A percentile compares a stretch with the other conserved stretches of the same genome.
Conservation (phyloP, 345 rosid species). For the Gossypium longicalyx region DNA sequence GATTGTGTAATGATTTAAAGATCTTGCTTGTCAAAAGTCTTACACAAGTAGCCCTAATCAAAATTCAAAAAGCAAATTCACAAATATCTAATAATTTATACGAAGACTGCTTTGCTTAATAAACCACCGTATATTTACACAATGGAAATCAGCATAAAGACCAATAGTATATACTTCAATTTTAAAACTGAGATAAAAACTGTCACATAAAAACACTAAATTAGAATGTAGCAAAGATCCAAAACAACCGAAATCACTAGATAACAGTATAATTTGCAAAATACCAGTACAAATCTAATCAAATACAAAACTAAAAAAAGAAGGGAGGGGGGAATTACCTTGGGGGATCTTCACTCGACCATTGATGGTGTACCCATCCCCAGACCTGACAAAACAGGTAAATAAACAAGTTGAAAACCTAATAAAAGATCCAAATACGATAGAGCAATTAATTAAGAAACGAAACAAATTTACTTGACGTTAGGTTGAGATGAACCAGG, state of each 20-base stretch:
- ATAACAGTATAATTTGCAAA: background rate
- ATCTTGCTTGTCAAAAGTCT: background rate
- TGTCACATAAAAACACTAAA: background rate
- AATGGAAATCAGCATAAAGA: background rate
- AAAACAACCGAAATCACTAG: background rate
- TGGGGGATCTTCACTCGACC: slow-evolving; percentile 75
- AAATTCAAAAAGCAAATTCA: background rate
- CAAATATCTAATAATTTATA: background rate
- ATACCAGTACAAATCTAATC: background rate
- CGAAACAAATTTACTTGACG: background rate
- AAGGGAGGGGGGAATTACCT: slow-evolving; percentile 30
- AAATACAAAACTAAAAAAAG: background rate
- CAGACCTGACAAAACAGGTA: slow-evolving; percentile 42
- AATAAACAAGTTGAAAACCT: background rate
- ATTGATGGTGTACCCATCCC: slow-evolving; percentile 60
- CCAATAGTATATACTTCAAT: background rate
- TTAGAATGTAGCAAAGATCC: background rate
- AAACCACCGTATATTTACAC: background rate
- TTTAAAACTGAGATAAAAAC: background rate
- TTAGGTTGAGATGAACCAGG: background rate
- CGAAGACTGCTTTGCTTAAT: background rate
- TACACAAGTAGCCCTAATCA: background rate
- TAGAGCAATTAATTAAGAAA: background rate
- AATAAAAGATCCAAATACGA: background rate
- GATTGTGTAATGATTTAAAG: background rate